A percentile compares a stretch with the other conserved stretches of the same genome.
These are phyloP conservation scores for Syzygium syzygioides DNA, from an alignment of 441 rosid species.

Conservation along the genomic window DNA sequence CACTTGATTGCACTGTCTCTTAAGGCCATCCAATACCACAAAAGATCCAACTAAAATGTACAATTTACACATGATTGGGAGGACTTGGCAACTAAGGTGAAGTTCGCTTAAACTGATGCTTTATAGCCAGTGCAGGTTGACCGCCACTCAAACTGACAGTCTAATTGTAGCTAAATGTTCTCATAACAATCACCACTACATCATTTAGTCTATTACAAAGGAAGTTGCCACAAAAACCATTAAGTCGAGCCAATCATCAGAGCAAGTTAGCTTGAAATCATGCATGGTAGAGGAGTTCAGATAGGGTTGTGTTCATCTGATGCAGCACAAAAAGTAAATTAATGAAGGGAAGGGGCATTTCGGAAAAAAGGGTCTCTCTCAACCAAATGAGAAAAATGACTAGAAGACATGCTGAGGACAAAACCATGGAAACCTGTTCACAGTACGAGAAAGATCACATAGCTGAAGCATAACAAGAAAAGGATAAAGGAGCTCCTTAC, in stretches of 20 bases:
- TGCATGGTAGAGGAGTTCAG: background rate
- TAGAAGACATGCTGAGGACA: background rate
- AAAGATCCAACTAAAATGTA: background rate
- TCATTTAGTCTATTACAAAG: background rate
- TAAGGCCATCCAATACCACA: background rate
- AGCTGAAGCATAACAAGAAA: background rate
- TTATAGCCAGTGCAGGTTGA: background rate
- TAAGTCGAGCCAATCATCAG: background rate
- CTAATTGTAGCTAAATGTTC: background rate
- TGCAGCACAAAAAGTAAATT: background rate
- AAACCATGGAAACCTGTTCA: background rate
- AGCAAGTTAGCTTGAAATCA: background rate
- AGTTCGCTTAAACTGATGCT: background rate
- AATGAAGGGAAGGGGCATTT: background rate
- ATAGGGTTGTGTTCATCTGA: background rate
- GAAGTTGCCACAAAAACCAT: background rate
- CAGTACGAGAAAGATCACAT: background rate
- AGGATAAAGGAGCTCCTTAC: constrained; percentile 25
- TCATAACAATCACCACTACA: background rate
- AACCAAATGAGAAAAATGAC: background rate
- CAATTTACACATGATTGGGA: background rate
- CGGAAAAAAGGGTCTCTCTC: background rate
- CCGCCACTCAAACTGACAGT: background rate
- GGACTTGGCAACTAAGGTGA: background rate
- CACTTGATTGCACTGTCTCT: background rate